Conservation (phyloP, 441 rosid species). For the Eruca vesicaria region DNA sequence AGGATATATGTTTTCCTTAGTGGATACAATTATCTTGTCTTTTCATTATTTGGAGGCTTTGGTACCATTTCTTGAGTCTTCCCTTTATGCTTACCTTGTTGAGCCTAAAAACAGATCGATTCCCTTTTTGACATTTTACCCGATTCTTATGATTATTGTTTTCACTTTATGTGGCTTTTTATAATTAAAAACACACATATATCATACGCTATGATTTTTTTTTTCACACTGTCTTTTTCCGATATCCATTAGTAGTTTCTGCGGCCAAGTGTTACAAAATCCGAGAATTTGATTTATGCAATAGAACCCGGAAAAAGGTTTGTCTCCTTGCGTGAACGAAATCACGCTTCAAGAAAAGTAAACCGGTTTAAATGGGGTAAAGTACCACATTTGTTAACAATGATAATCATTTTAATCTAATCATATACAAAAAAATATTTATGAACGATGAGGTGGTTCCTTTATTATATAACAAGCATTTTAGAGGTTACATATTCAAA, state of each 20-base stretch:
- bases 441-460: neutral
- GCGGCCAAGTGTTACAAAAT: slow-evolving; percentile 19
- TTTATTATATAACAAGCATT: neutral
- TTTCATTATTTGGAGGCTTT: slow-evolving; percentile 1
- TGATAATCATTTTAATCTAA: neutral
- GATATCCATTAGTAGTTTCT: neutral
- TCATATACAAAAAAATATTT: neutral
- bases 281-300: slow-evolving; percentile 26
- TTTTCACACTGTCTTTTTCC: slow-evolving; percentile 19
- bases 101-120: slow-evolving; percentile 33
- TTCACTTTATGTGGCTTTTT: slow-evolving; percentile 2
- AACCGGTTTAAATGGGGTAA: slow-evolving; percentile 7
- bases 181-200: neutral
- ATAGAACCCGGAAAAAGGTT: slow-evolving; percentile 21
- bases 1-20: neutral
- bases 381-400: neutral
- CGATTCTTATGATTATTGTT: slow-evolving; percentile 19
- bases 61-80: slow-evolving; percentile 11
- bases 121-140: slow-evolving; percentile 22
- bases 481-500: neutral
- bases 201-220: neutral
- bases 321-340: slow-evolving; percentile 32
- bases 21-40: neutral
- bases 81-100: slow-evolving; percentile 38
- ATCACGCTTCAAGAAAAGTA: slow-evolving; percentile 3